Percentiles rank a stretch among this genome's conserved stretches.
phyloP scores from a whole-genome alignment of 495 filamentous ascomycete genomes.

The Neurospora sp. region DNA sequence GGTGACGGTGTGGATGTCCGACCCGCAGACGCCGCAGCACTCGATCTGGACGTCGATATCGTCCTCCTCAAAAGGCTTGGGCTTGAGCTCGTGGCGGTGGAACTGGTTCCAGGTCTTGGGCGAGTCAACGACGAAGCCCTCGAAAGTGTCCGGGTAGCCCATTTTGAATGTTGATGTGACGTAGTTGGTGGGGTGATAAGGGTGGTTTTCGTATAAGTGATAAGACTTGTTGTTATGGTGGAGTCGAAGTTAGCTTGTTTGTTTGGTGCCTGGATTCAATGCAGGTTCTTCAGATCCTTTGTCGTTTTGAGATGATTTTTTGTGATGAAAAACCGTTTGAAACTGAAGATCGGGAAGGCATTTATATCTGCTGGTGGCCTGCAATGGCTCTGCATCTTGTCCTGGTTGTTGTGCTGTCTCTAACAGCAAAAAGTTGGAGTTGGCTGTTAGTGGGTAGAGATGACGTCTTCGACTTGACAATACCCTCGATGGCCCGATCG shows the following conservation, averaged over 20 bases:
- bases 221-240: not conserved
- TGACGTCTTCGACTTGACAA: not conserved
- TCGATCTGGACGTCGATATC: conserved; percentile 59
- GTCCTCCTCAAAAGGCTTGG: conserved; percentile 66
- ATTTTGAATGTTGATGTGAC: conserved; percentile 28
- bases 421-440: not conserved
- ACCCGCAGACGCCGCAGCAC: conserved; percentile 68
- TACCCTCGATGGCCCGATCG: not conserved
- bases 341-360: not conserved
- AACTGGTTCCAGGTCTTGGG: conserved; percentile 21
- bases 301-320: not conserved
- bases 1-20: conserved; percentile 68
- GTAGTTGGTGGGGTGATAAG: not conserved
- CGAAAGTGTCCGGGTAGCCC: conserved; percentile 68
- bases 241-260: not conserved
- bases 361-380: not conserved
- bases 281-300: not conserved
- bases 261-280: not conserved
- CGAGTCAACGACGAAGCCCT: conserved; percentile 46
- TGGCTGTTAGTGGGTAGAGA: not conserved
- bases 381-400: not conserved
- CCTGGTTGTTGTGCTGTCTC: not conserved
- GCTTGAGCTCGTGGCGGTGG: conserved; percentile 47
- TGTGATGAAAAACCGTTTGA: not conserved
- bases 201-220: not conserved